A percentile compares a stretch with the other conserved stretches of the same genome.
Conservation (phyloP, 2,329 filamentous ascomycete genomes). For the Exophiala sideris region DNA sequence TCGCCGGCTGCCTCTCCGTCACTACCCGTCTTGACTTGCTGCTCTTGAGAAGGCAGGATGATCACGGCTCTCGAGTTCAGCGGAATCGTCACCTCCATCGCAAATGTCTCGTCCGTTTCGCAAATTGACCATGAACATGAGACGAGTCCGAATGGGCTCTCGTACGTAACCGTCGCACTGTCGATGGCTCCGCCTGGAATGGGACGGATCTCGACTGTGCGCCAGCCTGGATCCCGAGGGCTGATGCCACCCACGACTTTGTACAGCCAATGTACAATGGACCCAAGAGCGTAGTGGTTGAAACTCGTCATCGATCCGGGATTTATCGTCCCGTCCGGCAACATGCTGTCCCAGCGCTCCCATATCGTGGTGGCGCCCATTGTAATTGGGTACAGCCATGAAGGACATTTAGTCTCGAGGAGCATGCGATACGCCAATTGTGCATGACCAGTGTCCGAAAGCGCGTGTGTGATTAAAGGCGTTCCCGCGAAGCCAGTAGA, state of each 20-base stretch:
- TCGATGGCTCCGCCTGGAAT: conserved; percentile 34
- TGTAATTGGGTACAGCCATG: conserved; percentile 40
- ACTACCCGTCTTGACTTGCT: background rate
- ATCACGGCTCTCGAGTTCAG: background rate
- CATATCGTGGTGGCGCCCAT: conserved; percentile 45
- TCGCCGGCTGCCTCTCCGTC: background rate
- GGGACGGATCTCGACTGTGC: conserved; percentile 30
- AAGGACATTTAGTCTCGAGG: conserved; percentile 35
- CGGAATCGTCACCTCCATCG: background rate
- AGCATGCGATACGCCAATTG: conserved; percentile 41
- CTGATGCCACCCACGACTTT: conserved; percentile 34
- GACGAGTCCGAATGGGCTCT: conserved; percentile 34
- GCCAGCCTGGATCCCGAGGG: conserved; percentile 34
- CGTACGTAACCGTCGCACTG: conserved; percentile 31
- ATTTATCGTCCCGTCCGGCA: conserved; percentile 39
- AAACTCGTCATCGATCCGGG: conserved; percentile 43
- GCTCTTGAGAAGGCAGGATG: background rate
- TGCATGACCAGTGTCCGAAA: conserved; percentile 27
- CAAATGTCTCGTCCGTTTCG: background rate
- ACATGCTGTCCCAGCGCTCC: conserved; percentile 45
- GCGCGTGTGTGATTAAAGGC: conserved; percentile 31
- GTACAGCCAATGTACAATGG: conserved; percentile 41
- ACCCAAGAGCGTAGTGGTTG: conserved; percentile 44
- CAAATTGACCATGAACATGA: conserved; percentile 24
- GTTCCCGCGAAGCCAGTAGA: conserved; percentile 38